These are phyloP conservation scores for Tephrocybe sp. DNA, from an alignment of 768 basidiomycete species.

Conservation along the genomic window DNA sequence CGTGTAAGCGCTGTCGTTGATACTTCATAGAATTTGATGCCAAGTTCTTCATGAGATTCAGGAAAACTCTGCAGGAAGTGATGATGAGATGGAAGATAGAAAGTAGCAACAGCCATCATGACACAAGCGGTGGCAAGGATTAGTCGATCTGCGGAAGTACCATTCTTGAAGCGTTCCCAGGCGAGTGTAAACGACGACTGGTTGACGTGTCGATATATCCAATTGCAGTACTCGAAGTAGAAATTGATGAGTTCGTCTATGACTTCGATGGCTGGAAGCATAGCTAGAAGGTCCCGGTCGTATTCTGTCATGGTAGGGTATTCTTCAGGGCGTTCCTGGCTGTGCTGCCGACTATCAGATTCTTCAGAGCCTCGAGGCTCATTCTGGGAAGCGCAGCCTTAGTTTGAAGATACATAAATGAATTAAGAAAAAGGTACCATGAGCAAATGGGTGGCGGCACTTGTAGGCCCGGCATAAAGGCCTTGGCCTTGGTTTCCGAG, in stretches of 20 bases:
- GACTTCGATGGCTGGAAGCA: constrained; percentile 62
- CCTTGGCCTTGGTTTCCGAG: constrained; percentile 62
- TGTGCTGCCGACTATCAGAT: constrained; percentile 47
- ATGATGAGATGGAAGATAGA: constrained; percentile 69
- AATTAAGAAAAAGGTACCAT: constrained; percentile 38
- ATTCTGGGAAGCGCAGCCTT: constrained; percentile 30
- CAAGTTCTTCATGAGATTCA: constrained; percentile 58
- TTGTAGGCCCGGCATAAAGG: constrained; percentile 78
- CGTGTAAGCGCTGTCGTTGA: constrained; percentile 63
- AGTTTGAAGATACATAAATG: constrained; percentile 12
- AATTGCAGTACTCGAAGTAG: constrained; percentile 87
- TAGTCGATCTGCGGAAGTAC: constrained; percentile 61
- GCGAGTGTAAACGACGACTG: constrained; percentile 54
- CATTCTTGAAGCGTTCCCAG: constrained; percentile 75
- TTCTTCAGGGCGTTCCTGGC: constrained; percentile 45
- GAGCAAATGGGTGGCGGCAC: constrained; percentile 65
- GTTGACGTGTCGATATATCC: constrained; percentile 82
- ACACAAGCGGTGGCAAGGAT: constrained; percentile 70
- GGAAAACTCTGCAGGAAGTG: constrained; percentile 50
- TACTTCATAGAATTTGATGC: constrained; percentile 65
- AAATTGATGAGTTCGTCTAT: constrained; percentile 72
- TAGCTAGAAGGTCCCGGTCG: constrained; percentile 68
- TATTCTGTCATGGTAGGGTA: constrained; percentile 48
- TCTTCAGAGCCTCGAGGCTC: constrained; percentile 52
- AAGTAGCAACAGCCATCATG: constrained; percentile 70